phyloP scores from a whole-genome alignment of 495 filamentous ascomycete genomes.

The Lindgomyces ingoldianus region DNA sequence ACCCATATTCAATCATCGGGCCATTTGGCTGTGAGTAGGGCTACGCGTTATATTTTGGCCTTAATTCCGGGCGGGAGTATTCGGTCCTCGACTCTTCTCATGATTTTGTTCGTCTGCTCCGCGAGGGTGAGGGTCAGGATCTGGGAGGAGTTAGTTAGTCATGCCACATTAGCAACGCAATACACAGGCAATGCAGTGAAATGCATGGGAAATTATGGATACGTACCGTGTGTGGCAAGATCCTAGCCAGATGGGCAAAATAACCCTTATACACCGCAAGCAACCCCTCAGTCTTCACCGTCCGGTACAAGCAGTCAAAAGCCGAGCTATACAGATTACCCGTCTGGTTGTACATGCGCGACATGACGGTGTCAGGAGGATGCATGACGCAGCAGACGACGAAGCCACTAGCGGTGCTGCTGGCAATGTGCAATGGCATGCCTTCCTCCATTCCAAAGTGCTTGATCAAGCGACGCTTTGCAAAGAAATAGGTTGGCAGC shows the following conservation, averaged over 20 bases:
- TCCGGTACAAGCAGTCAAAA: constrained; percentile 90
- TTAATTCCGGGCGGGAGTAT: constrained; percentile 57
- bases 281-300: constrained; percentile 84
- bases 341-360: constrained; percentile 97
- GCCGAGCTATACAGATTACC: constrained; percentile 92
- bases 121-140: constrained; percentile 89
- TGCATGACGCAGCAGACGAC: constrained; percentile 99
- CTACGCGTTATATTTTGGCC: constrained; percentile 50
- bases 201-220: background rate
- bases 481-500: constrained; percentile 97
- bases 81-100: constrained; percentile 73
- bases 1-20: no score
- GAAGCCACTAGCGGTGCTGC: constrained; percentile 87
- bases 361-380: constrained; percentile 98
- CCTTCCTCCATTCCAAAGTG: constrained; percentile 90
- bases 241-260: constrained; percentile 90
- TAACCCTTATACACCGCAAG: constrained; percentile 98
- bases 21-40: no score
- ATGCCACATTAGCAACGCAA: constrained; percentile 1
- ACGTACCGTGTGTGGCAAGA: constrained; percentile 84
- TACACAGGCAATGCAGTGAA: no score
- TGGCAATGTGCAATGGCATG: constrained; percentile 81
- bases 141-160: constrained; percentile 45
- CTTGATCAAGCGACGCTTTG: constrained; percentile 77
- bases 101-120: constrained; percentile 93